Evolutionary conservation across 805 yeast genomes (phyloP).

Genomic region (Suhomyces faveliae): DNA sequence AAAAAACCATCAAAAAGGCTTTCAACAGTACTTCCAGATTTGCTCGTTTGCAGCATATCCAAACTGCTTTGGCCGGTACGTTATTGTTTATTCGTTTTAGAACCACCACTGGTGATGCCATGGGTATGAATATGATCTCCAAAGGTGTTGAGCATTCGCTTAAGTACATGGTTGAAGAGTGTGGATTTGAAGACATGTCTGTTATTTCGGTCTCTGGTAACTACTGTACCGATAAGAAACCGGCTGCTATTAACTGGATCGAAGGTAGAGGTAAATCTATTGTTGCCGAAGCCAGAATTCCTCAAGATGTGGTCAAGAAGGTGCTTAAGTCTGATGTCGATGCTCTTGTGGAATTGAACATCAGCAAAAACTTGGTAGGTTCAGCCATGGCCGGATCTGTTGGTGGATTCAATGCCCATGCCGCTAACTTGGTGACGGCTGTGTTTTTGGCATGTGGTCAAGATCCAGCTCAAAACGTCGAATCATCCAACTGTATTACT

Average conservation of each 20-base stretch:
- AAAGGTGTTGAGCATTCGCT: conserved; percentile 93
- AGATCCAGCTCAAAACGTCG: conserved; percentile 99
- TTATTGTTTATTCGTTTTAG: conserved; percentile 85
- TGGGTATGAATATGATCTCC: conserved; percentile 99
- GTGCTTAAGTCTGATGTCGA: conserved; percentile 91
- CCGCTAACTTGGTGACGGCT: conserved; percentile 95
- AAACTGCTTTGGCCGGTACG: conserved; percentile 94
- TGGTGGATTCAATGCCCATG: conserved; percentile 98
- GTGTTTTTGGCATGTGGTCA: conserved; percentile 94
- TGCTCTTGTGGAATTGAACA: conserved; percentile 86
- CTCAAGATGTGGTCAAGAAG: conserved; percentile 71
- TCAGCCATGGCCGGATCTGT: conserved; percentile 98
- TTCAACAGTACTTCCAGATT: conserved; percentile 96
- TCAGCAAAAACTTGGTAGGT: conserved; percentile 87
- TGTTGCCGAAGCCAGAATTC: conserved; percentile 93
- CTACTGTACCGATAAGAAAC: conserved; percentile 95
- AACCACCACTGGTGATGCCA: conserved; percentile 99
- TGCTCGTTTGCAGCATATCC: conserved; percentile 87
- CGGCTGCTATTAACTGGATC: conserved; percentile 98
- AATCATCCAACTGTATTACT: conserved; percentile 95
- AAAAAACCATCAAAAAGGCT: conserved; percentile 73
- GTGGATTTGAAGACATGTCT: conserved; percentile 93
- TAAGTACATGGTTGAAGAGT: conserved; percentile 78
- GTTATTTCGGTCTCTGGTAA: conserved; percentile 93
- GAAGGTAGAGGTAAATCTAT: conserved; percentile 99